Evolutionary conservation across 2,329 filamentous ascomycete species (phyloP).

Genomic region (Aspergillus clavatus): DNA sequence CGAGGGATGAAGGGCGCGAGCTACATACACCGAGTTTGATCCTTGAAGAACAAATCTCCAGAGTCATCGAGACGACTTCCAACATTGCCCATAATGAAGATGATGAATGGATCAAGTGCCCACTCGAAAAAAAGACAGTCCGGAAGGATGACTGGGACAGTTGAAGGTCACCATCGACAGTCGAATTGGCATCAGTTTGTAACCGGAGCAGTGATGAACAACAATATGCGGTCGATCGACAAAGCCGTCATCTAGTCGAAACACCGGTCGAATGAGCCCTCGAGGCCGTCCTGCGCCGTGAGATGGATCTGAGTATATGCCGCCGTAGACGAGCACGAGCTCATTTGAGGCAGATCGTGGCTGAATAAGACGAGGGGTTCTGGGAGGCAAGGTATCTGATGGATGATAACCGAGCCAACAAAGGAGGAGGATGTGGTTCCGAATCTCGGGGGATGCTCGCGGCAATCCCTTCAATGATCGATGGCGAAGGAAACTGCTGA

Average conservation of each 20-base stretch:
- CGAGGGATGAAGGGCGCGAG: not conserved
- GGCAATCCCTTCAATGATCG: too few relatives aligned
- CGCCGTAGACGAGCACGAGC: not conserved
- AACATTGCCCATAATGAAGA: constrained; percentile 78
- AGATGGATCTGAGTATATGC: not conserved
- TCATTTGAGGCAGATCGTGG: not conserved
- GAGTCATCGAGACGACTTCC: constrained; percentile 78
- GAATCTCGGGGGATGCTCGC: too few relatives aligned
- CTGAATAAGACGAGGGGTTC: too few relatives aligned
- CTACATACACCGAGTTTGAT: constrained; percentile 78
- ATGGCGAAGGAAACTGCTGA: too few relatives aligned
- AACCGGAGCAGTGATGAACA: constrained; percentile 5
- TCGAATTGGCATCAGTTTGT: constrained; percentile 20
- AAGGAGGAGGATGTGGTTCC: too few relatives aligned
- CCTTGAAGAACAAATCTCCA: constrained; percentile 76
- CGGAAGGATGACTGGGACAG: constrained; percentile 24
- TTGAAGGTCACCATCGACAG: constrained; percentile 31
- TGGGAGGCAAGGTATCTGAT: too few relatives aligned
- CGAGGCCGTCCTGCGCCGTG: not conserved
- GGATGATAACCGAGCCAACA: too few relatives aligned
- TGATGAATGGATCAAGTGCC: constrained; percentile 21
- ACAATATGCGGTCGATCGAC: constrained; percentile 8
- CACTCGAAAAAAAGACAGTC: constrained; percentile 22
- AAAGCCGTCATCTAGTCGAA: constrained; percentile 24
- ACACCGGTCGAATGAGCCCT: not conserved